These are phyloP conservation scores for Fragaria iinumae DNA, from an alignment of 306 rosid genomes.

Conservation along the genomic window DNA sequence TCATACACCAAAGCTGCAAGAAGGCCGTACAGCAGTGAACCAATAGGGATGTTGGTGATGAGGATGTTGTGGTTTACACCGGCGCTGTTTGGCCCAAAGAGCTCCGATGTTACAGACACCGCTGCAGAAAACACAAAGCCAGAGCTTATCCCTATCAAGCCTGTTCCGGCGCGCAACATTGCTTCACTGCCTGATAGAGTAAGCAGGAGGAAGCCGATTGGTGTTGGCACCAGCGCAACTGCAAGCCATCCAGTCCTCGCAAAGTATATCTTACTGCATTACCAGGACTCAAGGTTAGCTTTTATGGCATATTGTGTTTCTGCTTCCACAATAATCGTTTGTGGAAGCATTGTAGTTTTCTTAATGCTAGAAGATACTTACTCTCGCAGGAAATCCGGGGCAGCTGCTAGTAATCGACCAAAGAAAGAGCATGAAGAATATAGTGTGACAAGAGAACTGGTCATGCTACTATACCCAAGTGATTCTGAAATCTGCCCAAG, in stretches of 20 bases:
- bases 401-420: constrained; percentile 77
- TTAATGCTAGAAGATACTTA: constrained; percentile 32
- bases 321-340: not conserved
- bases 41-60: constrained; percentile 84
- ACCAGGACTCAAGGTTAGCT: not conserved
- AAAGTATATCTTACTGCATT: constrained; percentile 70
- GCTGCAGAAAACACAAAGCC: constrained; percentile 97
- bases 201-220: constrained; percentile 69
- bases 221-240: constrained; percentile 75
- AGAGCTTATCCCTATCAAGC: constrained; percentile 77
- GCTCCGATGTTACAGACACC: constrained; percentile 84
- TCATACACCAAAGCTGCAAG: constrained; percentile 67
- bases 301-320: not conserved
- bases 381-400: constrained; percentile 69
- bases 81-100: constrained; percentile 73
- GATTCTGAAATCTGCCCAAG: constrained; percentile 83
- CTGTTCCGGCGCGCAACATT: constrained; percentile 57
- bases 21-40: constrained; percentile 82
- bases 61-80: constrained; percentile 88
- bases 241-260: constrained; percentile 94
- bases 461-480: constrained; percentile 51
- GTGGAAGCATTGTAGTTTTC: not conserved
- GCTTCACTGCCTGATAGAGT: constrained; percentile 52
- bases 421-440: constrained; percentile 88
- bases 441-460: constrained; percentile 61